Base-by-base conservation (phyloP, 768 basidiomycete species). In the Strobilomyces dryophilus region DNA sequence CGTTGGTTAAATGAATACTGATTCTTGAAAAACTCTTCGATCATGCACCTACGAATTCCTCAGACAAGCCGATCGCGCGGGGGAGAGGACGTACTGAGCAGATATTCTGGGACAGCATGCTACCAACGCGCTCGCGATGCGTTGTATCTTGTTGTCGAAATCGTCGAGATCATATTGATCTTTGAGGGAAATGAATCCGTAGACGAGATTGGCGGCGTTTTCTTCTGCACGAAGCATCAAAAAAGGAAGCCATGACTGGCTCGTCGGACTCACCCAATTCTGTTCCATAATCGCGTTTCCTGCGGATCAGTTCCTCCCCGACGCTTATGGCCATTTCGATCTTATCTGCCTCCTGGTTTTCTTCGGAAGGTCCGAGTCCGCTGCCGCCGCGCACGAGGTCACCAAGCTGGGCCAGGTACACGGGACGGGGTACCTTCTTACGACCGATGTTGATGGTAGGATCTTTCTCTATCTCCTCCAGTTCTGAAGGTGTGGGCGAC, bases 21-120 rank as follows among this genome's bases (percentile, higher is more conserved):
- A 45, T 88, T 89, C 60, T 85, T 85, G 74, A 98, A 99, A 70
- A 93, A 95, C 63, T 97, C 91, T 66, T 95, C 92, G 48, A 92
- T 84, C 10, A 98, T 74, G 32, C 82, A 78, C 4, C 95, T 97
- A 63, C 10, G 50, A 43, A 43, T 32, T 32, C 40, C 8, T 65
- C 37, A 50, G 56, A 41, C 5, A 55, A 18, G 4, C 24, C 24
- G 10, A 17, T 48, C 9, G 10, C 26, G 39, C 3, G 18, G 5
- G 9, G 4, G 26, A 12, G 17, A n/a, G 35, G 34, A 53, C 93
- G 63, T 66, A 98, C 95, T 85, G 87, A 1, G 92, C 85, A 39
- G 87, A 83, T 50, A 83, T 83, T 26, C 74, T 73, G 2, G 97
- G 97, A 54, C 82, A 83, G 55, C 89, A 93, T 4, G 79, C 77